A percentile compares a stretch with the other conserved stretches of the same genome.
Evolutionary conservation across 139 green algal species (phyloP).

Genomic region (Trebouxia sp.): DNA sequence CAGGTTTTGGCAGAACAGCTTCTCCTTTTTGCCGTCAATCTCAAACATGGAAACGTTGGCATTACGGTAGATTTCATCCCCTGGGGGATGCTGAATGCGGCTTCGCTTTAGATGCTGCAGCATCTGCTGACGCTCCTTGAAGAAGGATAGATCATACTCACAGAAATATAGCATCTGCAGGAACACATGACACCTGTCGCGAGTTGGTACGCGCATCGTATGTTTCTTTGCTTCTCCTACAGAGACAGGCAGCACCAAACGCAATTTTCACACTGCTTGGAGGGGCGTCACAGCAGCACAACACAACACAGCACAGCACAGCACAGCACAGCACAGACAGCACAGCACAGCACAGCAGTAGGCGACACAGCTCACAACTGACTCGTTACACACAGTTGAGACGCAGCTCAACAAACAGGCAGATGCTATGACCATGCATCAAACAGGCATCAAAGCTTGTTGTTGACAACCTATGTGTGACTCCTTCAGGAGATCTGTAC

Average conservation of each 20-base stretch:
- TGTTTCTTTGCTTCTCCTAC: not conserved
- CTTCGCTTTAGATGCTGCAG: slow-evolving; percentile 91
- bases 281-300: not conserved
- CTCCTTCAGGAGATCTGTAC: no score
- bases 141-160: slow-evolving; percentile 89
- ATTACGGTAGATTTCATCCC: slow-evolving; percentile 98
- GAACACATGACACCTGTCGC: not conserved
- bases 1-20: slow-evolving; percentile 95
- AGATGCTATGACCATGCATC: no score
- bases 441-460: no score
- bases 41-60: slow-evolving; percentile 89
- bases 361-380: no score
- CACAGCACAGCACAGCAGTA: no score
- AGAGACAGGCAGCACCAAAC: not conserved
- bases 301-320: no score
- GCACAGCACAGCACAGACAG: no score
- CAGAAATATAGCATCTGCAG: slow-evolving; percentile 94
- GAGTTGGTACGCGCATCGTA: no score
- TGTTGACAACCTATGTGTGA: no score
- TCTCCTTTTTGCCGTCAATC: slow-evolving; percentile 92
- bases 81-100: slow-evolving; percentile 89
- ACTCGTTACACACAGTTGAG: no score
- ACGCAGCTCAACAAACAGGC: no score
- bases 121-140: slow-evolving; percentile 82
- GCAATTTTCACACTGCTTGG: no score